phyloP scores from a whole-genome alignment of 495 filamentous ascomycete species.

The Antarctomyces pellizariae region DNA sequence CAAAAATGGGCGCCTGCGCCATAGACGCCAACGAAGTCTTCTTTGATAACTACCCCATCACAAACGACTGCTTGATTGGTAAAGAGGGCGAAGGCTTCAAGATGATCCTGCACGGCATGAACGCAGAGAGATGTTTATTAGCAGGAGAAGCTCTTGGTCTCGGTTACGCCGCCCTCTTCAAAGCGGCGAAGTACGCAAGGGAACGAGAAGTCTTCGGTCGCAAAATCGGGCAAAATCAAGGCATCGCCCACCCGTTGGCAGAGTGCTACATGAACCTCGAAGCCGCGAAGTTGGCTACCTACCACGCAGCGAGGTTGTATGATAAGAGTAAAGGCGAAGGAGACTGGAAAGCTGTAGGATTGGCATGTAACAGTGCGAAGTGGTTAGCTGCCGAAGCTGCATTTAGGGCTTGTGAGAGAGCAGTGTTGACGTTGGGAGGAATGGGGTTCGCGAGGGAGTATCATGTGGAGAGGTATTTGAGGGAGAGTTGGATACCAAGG shows the following conservation, averaged over 20 bases:
- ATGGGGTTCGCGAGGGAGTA: slow-evolving; percentile 66
- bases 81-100: slow-evolving; percentile 50
- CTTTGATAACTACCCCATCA: slow-evolving; percentile 48
- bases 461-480: slow-evolving; percentile 53
- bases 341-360: slow-evolving; percentile 35
- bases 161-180: slow-evolving; percentile 45
- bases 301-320: slow-evolving; percentile 54
- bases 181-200: slow-evolving; percentile 40
- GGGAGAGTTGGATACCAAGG: slow-evolving; percentile 50
- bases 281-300: slow-evolving; percentile 54
- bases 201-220: slow-evolving; percentile 47
- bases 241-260: slow-evolving; percentile 51
- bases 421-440: slow-evolving; percentile 41
- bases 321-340: slow-evolving; percentile 30
- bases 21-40: slow-evolving; percentile 73
- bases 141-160: slow-evolving; percentile 59
- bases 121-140: slow-evolving; percentile 54
- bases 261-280: slow-evolving; percentile 58
- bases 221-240: slow-evolving; percentile 53
- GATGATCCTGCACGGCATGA: slow-evolving; percentile 64
- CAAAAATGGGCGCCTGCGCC: slow-evolving; percentile 60
- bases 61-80: slow-evolving; percentile 36
- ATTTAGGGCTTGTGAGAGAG: slow-evolving; percentile 48
- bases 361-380: slow-evolving; percentile 55
- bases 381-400: slow-evolving; percentile 62